Percentiles rank a stretch among this genome's conserved stretches.
phyloP scores from a whole-genome alignment of 768 basidiomycete species.

The Boletus subparvulus region DNA sequence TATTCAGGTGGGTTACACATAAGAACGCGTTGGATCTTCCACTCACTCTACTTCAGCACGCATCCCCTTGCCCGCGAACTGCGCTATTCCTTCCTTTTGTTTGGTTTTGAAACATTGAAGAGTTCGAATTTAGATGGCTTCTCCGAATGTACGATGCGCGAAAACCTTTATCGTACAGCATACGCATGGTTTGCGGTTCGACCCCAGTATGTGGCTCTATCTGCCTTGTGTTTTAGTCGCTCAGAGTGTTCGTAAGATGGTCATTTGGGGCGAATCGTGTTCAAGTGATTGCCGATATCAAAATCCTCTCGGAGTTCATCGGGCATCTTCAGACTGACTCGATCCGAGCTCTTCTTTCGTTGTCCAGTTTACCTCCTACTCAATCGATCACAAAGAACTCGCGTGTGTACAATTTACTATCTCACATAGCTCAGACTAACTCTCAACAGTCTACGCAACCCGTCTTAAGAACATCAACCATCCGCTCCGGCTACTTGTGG shows the following conservation, averaged over 20 bases:
- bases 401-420: conserved; percentile 34
- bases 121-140: conserved; percentile 83
- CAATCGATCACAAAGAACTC: conserved; percentile 44
- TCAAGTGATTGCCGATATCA: conserved; percentile 87
- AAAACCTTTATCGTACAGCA: conserved; percentile 74
- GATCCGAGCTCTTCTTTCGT: conserved; percentile 53
- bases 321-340: conserved; percentile 73
- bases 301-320: conserved; percentile 81
- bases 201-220: conserved; percentile 70
- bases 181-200: conserved; percentile 92
- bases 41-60: conserved; percentile 51
- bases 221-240: not conserved
- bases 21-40: not conserved
- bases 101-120: conserved; percentile 89
- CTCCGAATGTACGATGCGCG: conserved; percentile 74
- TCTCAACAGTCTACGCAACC: conserved; percentile 49
- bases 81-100: conserved; percentile 85
- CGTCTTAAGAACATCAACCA: conserved; percentile 67
- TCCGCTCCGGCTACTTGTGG: conserved; percentile 80
- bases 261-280: conserved; percentile 92
- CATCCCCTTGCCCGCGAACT: conserved; percentile 90
- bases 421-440: conserved; percentile 4
- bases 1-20: conserved; percentile 61
- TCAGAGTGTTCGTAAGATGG: conserved; percentile 60
- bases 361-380: conserved; percentile 61